These are phyloP conservation scores for Lineolata rhizophorae DNA, from an alignment of 495 filamentous ascomycete genomes.

Conservation along the genomic window DNA sequence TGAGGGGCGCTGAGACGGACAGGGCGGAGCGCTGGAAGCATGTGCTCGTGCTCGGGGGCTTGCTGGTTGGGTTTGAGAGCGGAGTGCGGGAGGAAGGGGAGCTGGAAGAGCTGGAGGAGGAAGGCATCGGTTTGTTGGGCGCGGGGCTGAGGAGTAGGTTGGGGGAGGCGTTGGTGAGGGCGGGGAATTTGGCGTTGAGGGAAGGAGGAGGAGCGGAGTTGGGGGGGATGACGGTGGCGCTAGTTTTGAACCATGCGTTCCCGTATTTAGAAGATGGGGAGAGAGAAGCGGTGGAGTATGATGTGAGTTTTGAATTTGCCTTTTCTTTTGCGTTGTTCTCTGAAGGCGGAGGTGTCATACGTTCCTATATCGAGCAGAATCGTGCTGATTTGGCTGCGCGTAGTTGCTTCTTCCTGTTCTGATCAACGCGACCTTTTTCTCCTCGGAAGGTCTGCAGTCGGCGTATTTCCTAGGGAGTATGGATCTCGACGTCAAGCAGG, in stretches of 20 bases:
- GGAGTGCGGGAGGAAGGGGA: too few relatives aligned
- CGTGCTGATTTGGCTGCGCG: neutral
- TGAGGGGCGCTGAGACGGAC: conserved; percentile 69
- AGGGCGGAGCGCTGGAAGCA: conserved; percentile 77
- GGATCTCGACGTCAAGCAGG: conserved; percentile 48
- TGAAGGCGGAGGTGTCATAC: too few relatives aligned
- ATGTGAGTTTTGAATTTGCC: conserved; percentile 27
- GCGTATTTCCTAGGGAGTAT: conserved; percentile 65
- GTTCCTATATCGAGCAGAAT: too few relatives aligned
- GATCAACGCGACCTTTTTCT: conserved; percentile 42
- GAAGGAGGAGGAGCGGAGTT: conserved; percentile 27
- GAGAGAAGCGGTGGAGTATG: conserved; percentile 40
- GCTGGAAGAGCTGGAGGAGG: too few relatives aligned
- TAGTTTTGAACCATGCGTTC: conserved; percentile 65
- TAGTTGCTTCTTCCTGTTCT: conserved; percentile 41
- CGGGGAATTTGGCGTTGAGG: conserved; percentile 54
- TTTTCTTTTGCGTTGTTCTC: too few relatives aligned
- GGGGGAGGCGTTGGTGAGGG: conserved; percentile 55
- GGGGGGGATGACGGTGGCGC: conserved; percentile 35
- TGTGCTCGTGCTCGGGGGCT: conserved; percentile 53
- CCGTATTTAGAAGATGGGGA: conserved; percentile 40
- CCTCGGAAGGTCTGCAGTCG: conserved; percentile 54
- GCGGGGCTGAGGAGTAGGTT: conserved; percentile 55
- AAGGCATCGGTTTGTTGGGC: conserved; percentile 33
- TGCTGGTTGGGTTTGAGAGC: conserved; percentile 74